phyloP scores from a whole-genome alignment of 331 rosid genomes.

The Quercus tomentella region DNA sequence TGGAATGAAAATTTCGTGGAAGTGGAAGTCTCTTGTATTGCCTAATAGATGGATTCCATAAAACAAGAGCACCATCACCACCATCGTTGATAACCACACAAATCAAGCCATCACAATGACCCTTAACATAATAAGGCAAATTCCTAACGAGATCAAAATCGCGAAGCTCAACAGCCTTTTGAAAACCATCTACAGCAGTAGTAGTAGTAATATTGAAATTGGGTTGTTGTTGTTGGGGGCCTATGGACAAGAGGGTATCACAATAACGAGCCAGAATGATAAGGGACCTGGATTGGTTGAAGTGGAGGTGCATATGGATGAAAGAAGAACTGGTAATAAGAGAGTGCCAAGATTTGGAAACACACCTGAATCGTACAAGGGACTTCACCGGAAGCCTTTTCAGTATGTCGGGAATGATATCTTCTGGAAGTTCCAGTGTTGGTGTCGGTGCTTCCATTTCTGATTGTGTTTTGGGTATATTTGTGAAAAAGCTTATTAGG shows the following conservation, averaged over 20 bases:
- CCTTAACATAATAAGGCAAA: conserved; percentile 41
- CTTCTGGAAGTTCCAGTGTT: conserved; percentile 26
- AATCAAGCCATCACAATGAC: conserved; percentile 44
- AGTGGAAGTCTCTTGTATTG: conserved; percentile 30
- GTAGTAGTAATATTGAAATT: neutral
- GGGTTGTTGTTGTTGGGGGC: conserved; percentile 8
- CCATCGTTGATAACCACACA: conserved; percentile 39
- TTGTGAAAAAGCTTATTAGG: too few relatives aligned
- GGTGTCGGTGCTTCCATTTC: too few relatives aligned
- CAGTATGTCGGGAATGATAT: conserved; percentile 32
- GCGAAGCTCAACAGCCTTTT: conserved; percentile 10
- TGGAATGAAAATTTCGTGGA: conserved; percentile 20
- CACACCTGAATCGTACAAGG: conserved; percentile 35
- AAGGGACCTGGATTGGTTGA: neutral
- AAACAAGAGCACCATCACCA: conserved; percentile 17
- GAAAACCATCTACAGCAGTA: neutral
- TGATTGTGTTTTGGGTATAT: too few relatives aligned
- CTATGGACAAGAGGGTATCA: conserved; percentile 23
- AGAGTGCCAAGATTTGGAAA: conserved; percentile 33
- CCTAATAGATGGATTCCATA: conserved; percentile 39
- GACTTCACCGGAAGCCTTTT: conserved; percentile 25
- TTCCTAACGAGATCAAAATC: neutral
- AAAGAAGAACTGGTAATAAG: conserved; percentile 12
- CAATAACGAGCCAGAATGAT: conserved; percentile 38
- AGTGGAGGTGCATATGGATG: conserved; percentile 1